Base-by-base conservation (phyloP, 495 filamentous ascomycete genomes). In the Terfezia boudieri region DNA sequence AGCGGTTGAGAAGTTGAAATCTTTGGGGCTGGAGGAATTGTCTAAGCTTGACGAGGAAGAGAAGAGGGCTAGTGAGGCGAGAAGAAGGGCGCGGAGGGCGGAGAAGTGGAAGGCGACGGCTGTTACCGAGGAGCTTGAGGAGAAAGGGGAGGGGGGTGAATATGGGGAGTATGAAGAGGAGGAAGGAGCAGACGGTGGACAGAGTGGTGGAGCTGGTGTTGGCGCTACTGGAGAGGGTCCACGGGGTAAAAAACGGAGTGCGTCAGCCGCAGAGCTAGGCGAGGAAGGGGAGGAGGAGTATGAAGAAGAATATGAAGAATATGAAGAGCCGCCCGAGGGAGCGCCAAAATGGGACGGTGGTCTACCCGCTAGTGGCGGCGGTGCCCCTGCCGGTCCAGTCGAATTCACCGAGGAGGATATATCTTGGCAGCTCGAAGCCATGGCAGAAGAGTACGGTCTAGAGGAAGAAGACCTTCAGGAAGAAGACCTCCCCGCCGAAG, bases 331-430 rank as follows among this genome's bases (percentile, higher is more conserved):
- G 26, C 26, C 12, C 56, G 66, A 64, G 49, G 61, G 17, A 46
- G 17, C 41, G 4, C 41, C 41, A 1, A 14, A 14, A 14, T 20
- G 41, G 14, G 17, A 14, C 3, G 17, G 14, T 8, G 14, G 41
- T 14, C 12, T 5, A 46, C 41, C 14, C 41, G 2, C 41, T 14
- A 4, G 1, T 20, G 41, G 14, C 41, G 41, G 14, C 41, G 41
- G 14, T 14, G 41, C 8, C 41, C 70, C 70, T 16, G 67, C 68
- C 16, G 71, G 79, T 23, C 80, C 83, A 0, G 64, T 93, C 43
- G 90, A 98, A 59, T 95, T 96, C 62, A 83, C 84, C 26, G 90
- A 96, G 64, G 88, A 89, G 48, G 92, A 98, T 64, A 89, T 98
- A 57, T 87, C 83, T 36, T 89, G 82, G 59, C 90, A 98, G 64